Evolutionary conservation across 108 stramenopile genomes (phyloP).

Genomic region (Conticribra weissflogii): DNA sequence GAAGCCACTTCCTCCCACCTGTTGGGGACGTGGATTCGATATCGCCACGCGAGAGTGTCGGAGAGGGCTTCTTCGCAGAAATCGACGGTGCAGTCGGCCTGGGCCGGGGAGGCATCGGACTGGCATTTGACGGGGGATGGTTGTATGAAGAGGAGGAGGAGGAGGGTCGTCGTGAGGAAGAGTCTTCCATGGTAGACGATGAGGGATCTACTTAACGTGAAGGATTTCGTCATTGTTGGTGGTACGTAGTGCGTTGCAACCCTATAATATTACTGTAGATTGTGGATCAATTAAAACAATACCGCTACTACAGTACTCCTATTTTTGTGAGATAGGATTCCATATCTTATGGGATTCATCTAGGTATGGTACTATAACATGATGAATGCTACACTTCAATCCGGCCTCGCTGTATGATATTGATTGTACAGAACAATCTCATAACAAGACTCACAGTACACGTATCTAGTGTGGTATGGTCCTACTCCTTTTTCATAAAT

Average conservation of each 20-base stretch:
- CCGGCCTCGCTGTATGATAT: too few relatives aligned
- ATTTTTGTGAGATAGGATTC: too few relatives aligned
- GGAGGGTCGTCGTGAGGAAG: neutral
- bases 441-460: too few relatives aligned
- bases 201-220: neutral
- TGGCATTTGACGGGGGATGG: neutral
- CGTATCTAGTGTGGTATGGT: too few relatives aligned
- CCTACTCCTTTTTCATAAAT: too few relatives aligned
- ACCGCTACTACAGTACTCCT: too few relatives aligned
- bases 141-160: neutral
- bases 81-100: constrained; percentile 12
- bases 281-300: neutral
- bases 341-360: too few relatives aligned
- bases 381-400: too few relatives aligned
- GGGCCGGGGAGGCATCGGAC: neutral
- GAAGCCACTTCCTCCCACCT: constrained; percentile 3
- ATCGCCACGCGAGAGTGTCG: constrained; percentile 20
- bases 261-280: neutral
- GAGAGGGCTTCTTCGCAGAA: constrained; percentile 26
- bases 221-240: neutral
- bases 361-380: too few relatives aligned
- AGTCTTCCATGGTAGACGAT: neutral
- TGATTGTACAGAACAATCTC: too few relatives aligned
- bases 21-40: constrained; percentile 28
- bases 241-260: too few relatives aligned